Evolutionary conservation across 2,329 filamentous ascomycete species (phyloP).

Genomic region (Teratosphaeria zuluensis): DNA sequence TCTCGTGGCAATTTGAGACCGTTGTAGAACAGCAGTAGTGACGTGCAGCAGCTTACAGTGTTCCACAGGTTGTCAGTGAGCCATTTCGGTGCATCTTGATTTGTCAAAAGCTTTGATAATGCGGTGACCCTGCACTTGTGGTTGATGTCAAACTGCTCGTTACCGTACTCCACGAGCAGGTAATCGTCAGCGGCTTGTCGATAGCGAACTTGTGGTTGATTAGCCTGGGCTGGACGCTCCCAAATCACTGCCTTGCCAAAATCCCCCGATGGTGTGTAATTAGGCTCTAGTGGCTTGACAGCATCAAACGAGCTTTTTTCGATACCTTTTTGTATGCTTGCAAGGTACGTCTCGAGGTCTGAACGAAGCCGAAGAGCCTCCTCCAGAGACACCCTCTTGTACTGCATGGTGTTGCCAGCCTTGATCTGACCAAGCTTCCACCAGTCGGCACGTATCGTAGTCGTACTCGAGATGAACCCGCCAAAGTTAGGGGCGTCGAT

Average conservation of each 20-base stretch:
- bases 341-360: conserved; percentile 37
- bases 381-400: conserved; percentile 42
- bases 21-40: conserved; percentile 34
- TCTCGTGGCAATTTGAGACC: conserved; percentile 27
- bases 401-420: conserved; percentile 46
- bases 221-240: conserved; percentile 17
- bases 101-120: conserved; percentile 39
- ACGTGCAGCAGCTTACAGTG: conserved; percentile 43
- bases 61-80: conserved; percentile 37
- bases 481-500: conserved; percentile 51
- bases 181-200: conserved; percentile 39
- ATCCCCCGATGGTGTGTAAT: conserved; percentile 13
- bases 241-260: conserved; percentile 22
- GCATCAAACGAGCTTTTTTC: conserved; percentile 23
- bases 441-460: conserved; percentile 47
- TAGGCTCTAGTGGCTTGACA: conserved; percentile 23
- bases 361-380: conserved; percentile 40
- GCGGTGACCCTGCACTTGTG: conserved; percentile 47
- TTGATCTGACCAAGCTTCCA: conserved; percentile 56
- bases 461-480: conserved; percentile 49
- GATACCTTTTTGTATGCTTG: conserved; percentile 33
- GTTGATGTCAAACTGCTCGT: conserved; percentile 48
- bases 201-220: conserved; percentile 22
- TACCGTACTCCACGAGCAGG: conserved; percentile 49
- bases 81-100: conserved; percentile 28